Evolutionary conservation across 2,329 filamentous ascomycete genomes (phyloP).

Genomic region (Akanthomyces dipterigenus): DNA sequence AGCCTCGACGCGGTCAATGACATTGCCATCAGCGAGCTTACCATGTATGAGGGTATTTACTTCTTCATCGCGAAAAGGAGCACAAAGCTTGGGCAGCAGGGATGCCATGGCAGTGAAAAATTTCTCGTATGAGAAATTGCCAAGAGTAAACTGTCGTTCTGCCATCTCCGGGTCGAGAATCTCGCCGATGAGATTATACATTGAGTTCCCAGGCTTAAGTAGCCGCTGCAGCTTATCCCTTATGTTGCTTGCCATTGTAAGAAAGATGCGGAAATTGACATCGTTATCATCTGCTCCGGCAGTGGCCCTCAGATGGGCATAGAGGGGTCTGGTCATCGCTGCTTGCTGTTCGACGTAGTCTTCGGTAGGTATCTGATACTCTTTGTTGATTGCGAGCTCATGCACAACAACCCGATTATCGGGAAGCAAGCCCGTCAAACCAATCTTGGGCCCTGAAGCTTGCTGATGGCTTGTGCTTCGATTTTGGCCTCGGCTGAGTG

Average conservation of each 20-base stretch:
- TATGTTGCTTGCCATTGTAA: slow-evolving; percentile 64
- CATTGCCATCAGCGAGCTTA: slow-evolving; percentile 51
- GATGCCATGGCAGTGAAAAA: slow-evolving; percentile 73
- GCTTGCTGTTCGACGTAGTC: slow-evolving; percentile 53
- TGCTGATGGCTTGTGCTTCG: slow-evolving; percentile 23
- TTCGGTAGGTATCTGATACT: slow-evolving; percentile 63
- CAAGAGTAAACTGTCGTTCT: slow-evolving; percentile 59
- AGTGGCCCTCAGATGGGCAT: slow-evolving; percentile 52
- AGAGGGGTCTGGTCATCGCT: slow-evolving; percentile 41
- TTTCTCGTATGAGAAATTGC: slow-evolving; percentile 72
- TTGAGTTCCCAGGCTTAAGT: slow-evolving; percentile 62
- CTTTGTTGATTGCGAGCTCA: slow-evolving; percentile 71
- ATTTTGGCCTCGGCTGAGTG: slow-evolving; percentile 32
- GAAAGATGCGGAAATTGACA: slow-evolving; percentile 59
- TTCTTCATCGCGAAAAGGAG: slow-evolving; percentile 71
- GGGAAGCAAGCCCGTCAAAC: slow-evolving; percentile 52
- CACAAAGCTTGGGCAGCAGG: slow-evolving; percentile 72
- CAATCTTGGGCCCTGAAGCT: slow-evolving; percentile 25
- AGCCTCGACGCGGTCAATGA: slow-evolving; percentile 70
- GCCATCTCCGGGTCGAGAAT: slow-evolving; percentile 68
- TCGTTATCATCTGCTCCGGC: slow-evolving; percentile 61
- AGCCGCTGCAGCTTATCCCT: slow-evolving; percentile 66
- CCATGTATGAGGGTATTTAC: slow-evolving; percentile 62
- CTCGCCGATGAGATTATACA: slow-evolving; percentile 69
- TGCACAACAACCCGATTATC: slow-evolving; percentile 71